A percentile compares a stretch with the other conserved stretches of the same genome.
Evolutionary conservation across 1,284 basidiomycete species (phyloP).

Genomic region (Fomitopsis schrenkii): DNA sequence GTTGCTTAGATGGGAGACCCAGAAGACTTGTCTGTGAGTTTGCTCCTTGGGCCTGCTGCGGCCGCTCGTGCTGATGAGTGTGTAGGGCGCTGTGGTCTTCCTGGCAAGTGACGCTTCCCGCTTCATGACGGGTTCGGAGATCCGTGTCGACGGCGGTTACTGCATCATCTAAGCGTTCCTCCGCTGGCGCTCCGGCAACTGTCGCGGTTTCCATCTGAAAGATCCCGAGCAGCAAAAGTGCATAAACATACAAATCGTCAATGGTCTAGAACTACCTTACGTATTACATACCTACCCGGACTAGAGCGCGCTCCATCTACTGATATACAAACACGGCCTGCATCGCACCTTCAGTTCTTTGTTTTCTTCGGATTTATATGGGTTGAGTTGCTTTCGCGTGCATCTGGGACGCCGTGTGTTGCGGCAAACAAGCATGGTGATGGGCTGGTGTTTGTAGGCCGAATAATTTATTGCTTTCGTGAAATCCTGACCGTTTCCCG

Average conservation of each 20-base stretch:
- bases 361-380: neutral
- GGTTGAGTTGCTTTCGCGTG: neutral
- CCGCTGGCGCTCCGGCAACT: neutral
- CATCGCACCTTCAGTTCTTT: neutral
- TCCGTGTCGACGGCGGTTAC: slow-evolving; percentile 87
- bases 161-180: slow-evolving; percentile 49
- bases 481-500: too few relatives aligned
- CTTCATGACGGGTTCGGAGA: slow-evolving; percentile 83
- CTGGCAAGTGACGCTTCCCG: slow-evolving; percentile 81
- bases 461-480: neutral
- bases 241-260: neutral
- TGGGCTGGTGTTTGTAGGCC: neutral
- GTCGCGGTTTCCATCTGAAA: neutral
- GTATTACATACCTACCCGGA: neutral
- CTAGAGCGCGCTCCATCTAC: neutral
- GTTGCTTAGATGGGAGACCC: slow-evolving; percentile 63
- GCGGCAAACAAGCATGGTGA: neutral
- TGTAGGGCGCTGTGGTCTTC: slow-evolving; percentile 79
- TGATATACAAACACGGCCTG: neutral
- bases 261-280: slow-evolving; percentile 6
- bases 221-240: neutral
- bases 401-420: neutral
- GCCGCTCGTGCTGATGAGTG: neutral
- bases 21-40: slow-evolving; percentile 65
- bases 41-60: neutral